Conservation (phyloP, 805 yeast genomes). For the Ogataea trehaloabstinens region DNA sequence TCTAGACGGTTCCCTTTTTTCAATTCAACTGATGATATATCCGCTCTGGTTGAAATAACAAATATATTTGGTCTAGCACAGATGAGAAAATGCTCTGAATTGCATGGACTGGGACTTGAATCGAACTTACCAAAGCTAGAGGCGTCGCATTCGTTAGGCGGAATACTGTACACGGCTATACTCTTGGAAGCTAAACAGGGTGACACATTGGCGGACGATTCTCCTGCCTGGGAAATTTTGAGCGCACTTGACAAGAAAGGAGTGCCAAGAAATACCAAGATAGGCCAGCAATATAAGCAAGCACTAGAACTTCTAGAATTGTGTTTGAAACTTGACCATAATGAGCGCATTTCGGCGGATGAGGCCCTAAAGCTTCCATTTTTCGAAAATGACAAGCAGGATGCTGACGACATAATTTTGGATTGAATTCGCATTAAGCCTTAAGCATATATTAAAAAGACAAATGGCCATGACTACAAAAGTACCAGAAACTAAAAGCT, state of each 20-base stretch:
- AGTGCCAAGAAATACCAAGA: conserved; percentile 32
- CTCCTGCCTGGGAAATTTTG: conserved; percentile 67
- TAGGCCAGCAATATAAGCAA: conserved; percentile 40
- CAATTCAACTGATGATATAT: conserved; percentile 90
- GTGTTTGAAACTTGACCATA: conserved; percentile 58
- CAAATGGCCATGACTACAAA: background rate
- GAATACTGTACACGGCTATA: conserved; percentile 44
- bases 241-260: conserved; percentile 45
- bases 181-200: conserved; percentile 45
- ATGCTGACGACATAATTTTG: conserved; percentile 25
- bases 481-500: too few relatives aligned
- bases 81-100: conserved; percentile 71
- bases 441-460: conserved; percentile 5
- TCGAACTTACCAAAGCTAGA: conserved; percentile 53
- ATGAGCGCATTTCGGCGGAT: conserved; percentile 54
- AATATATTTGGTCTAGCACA: conserved; percentile 72
- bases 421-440: conserved; percentile 14
- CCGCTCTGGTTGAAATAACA: conserved; percentile 83
- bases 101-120: conserved; percentile 89
- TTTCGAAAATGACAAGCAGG: conserved; percentile 42
- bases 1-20: conserved; percentile 87
- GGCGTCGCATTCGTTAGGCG: conserved; percentile 37
- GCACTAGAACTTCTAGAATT: conserved; percentile 55
- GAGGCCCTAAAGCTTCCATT: conserved; percentile 58
- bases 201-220: conserved; percentile 65